Conservation (phyloP, 2,329 filamentous ascomycete genomes). For the Cyphellophora attinorum region DNA sequence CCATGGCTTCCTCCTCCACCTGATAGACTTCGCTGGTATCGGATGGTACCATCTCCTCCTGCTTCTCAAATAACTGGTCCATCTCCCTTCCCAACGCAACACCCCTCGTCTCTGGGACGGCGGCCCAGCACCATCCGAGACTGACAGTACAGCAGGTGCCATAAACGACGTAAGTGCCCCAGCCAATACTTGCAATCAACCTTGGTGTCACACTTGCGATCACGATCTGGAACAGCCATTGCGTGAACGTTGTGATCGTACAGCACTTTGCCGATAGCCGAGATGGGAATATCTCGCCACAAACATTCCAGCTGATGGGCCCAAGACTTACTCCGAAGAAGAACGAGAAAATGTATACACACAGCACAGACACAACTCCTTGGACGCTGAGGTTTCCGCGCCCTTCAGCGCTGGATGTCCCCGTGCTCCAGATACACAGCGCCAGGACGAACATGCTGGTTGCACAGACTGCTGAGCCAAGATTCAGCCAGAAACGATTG, state of each 20-base stretch:
- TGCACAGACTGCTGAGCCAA: conserved; percentile 8
- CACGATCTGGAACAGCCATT: conserved; percentile 12
- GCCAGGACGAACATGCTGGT: conserved; percentile 11
- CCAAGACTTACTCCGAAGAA: conserved; percentile 10
- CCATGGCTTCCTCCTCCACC: conserved; percentile 1
- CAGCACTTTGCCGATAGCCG: conserved; percentile 8
- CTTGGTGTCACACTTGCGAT: conserved; percentile 10
- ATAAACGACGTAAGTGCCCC: conserved; percentile 9
- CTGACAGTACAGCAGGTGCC: conserved; percentile 4
- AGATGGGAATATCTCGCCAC: conserved; percentile 11
- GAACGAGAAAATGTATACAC: conserved; percentile 11
- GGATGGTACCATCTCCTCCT: background rate
- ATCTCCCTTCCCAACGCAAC: conserved; percentile 9
- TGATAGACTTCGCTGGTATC: conserved; percentile 4
- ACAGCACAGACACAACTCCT: conserved; percentile 6
- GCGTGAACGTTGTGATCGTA: conserved; percentile 11
- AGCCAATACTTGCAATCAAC: conserved; percentile 10
- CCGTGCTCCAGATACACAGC: conserved; percentile 6
- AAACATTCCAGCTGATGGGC: conserved; percentile 13
- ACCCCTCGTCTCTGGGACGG: conserved; percentile 10
- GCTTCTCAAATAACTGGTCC: conserved; percentile 4
- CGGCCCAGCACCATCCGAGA: conserved; percentile 7
- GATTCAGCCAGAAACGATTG: conserved; percentile 10
- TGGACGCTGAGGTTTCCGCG: conserved; percentile 1
- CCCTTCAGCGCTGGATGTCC: too few relatives aligned